phyloP scores from a whole-genome alignment of 305 asterid genomes.

The Stenogyne calaminthoides region DNA sequence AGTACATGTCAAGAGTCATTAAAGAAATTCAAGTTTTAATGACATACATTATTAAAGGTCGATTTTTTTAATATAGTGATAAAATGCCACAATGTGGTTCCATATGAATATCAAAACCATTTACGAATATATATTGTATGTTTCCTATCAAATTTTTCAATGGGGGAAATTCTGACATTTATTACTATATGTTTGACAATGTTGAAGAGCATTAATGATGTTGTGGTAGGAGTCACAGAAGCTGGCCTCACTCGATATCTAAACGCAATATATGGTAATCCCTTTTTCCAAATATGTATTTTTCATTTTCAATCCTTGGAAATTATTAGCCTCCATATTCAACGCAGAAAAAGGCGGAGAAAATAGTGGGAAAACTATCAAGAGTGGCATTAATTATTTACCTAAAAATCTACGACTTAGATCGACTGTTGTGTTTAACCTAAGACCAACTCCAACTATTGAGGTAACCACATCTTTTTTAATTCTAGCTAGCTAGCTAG shows the following conservation, averaged over 20 bases:
- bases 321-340: too few relatives aligned
- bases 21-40: too few relatives aligned
- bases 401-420: constrained; percentile 42
- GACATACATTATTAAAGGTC: too few relatives aligned
- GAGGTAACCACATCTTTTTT: constrained; percentile 28
- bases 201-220: constrained; percentile 57
- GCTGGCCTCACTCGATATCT: constrained; percentile 62
- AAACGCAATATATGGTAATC: constrained; percentile 46
- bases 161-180: background rate
- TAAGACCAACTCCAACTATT: constrained; percentile 39
- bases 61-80: too few relatives aligned
- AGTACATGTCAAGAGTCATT: too few relatives aligned
- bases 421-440: constrained; percentile 42
- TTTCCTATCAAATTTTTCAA: background rate
- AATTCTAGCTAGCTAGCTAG: too few relatives aligned
- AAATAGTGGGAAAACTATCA: constrained; percentile 32
- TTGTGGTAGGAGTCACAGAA: constrained; percentile 56
- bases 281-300: too few relatives aligned
- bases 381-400: constrained; percentile 25
- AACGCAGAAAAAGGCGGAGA: constrained; percentile 13
- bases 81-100: too few relatives aligned
- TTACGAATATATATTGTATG: too few relatives aligned
- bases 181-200: background rate
- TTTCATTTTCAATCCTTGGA: too few relatives aligned
- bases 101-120: too few relatives aligned